Base-by-base conservation (phyloP, 2,329 filamentous ascomycete genomes). In the Rosellinia necatrix region DNA sequence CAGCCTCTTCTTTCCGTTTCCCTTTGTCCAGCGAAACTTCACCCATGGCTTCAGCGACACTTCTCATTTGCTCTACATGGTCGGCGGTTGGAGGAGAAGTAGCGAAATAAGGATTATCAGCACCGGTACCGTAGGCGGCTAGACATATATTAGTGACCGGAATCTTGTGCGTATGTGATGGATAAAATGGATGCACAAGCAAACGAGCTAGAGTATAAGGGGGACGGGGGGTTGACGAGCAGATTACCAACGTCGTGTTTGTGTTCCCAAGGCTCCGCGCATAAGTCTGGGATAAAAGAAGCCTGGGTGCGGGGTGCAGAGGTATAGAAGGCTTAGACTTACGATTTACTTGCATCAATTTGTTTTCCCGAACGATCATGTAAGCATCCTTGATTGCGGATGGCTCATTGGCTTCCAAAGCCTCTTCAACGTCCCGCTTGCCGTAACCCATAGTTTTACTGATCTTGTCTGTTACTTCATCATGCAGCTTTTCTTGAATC, bases 301-400 rank as follows among this genome's bases (percentile, higher is more conserved):
- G 12, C 49, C 6, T 25, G 13, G 43, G 44, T 10, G 49, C 17
- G 6, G 29, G 12, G n/a, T 38, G 32, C 47, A 10, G 41, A 44
- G 15, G 29, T 56, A 22, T 13, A 30, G 17, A 21, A 27, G 35
- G 17, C 21, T 12, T 55, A 40, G 44, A 85, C 90, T 85, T 79
- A 96, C 91, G 92, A 72, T 92, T 96, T 52, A 87, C 88, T 72
- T 92, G 90, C 92, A 97, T 97, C 71, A 97, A 84, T 73, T 97
- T 94, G 71, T 97, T 97, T 74, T 99, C 94, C 49, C 93, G 86
- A 22, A 99, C 91, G 72, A 99, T 99, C 75, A 97, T 87, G 76
- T 97, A 99, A 1, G 94, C 94, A 75, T 99, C 94, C 76, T 99
- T 99, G 79, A 99, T 97, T 9, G 94, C 92, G 56, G 92, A 97